A percentile compares a stretch with the other conserved stretches of the same genome.
phyloP scores from a whole-genome alignment of 202 grass and related monocot species.

The Zizania palustris region DNA sequence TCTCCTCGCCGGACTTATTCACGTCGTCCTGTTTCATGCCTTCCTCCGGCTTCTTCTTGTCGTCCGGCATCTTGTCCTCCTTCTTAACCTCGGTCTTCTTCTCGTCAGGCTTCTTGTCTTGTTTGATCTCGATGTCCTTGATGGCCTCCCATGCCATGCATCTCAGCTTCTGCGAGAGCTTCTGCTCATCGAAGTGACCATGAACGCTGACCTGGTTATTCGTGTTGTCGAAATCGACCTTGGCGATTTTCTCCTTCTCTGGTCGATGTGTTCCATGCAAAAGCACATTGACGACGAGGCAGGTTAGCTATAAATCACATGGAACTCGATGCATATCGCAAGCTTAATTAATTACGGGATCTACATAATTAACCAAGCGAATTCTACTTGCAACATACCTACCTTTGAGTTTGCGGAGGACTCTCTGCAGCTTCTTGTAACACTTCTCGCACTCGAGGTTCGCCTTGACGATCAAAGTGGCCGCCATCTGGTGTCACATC shows the following conservation, averaged over 20 bases:
- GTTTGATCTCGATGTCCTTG: constrained; percentile 56
- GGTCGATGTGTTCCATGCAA: constrained; percentile 1
- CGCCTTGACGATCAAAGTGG: constrained; percentile 31
- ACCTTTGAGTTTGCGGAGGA: constrained; percentile 45
- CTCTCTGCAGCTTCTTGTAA: constrained; percentile 47
- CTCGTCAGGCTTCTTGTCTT: constrained; percentile 19
- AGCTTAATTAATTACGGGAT: neutral
- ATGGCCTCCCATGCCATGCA: constrained; percentile 63
- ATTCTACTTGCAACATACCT: neutral
- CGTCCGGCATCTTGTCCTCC: neutral
- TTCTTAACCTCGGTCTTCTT: neutral
- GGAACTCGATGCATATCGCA: neutral
- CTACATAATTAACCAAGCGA: neutral
- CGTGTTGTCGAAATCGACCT: constrained; percentile 43
- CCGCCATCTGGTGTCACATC: neutral
- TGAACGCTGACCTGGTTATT: constrained; percentile 52
- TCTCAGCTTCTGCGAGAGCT: constrained; percentile 50
- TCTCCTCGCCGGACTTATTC: too few species aligned
- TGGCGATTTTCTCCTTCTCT: constrained; percentile 67
- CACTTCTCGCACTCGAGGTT: constrained; percentile 54
- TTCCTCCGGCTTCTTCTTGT: too few species aligned
- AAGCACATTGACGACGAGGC: neutral
- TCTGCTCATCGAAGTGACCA: constrained; percentile 51
- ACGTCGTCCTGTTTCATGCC: too few species aligned
- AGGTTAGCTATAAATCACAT: neutral